A percentile compares a stretch with the other conserved stretches of the same genome.
Conservation (phyloP, 2,329 filamentous ascomycete species). For the Fusarium mexicanum region DNA sequence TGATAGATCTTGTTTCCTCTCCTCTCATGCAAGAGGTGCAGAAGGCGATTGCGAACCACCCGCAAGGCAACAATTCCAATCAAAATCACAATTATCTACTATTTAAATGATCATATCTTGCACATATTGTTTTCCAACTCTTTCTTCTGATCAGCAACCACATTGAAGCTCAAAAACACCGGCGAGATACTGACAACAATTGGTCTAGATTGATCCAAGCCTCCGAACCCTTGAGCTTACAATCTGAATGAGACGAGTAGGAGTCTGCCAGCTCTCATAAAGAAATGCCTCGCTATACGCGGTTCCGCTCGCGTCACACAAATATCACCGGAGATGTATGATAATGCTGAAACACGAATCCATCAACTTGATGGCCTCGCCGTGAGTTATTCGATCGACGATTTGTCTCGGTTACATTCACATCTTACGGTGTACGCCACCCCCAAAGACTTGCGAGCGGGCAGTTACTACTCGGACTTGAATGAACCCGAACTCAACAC, state of each 20-base stretch:
- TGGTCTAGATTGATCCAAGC: not conserved
- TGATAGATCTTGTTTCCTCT: constrained; percentile 24
- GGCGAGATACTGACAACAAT: not conserved
- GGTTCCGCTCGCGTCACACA: not conserved
- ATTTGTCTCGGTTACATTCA: constrained; percentile 19
- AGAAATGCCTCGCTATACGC: not conserved
- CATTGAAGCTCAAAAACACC: not conserved
- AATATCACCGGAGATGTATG: not conserved
- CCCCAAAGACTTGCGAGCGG: constrained; percentile 3
- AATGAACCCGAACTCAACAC: not conserved
- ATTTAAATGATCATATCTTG: constrained; percentile 28
- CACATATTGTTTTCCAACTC: not conserved
- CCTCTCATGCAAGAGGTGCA: constrained; percentile 32
- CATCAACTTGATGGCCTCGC: constrained; percentile 2
- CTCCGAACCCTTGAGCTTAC: not conserved
- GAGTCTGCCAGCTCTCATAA: not conserved
- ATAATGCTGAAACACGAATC: not conserved
- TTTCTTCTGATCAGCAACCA: not conserved
- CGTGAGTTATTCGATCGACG: constrained; percentile 4
- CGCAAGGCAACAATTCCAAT: constrained; percentile 30
- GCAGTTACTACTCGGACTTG: not conserved
- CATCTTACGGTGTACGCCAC: constrained; percentile 9
- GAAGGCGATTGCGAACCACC: constrained; percentile 33
- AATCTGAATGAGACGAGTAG: not conserved
- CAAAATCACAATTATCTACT: constrained; percentile 12